These are phyloP conservation scores for Porphyra umbilicalis DNA, from an alignment of 31 red algal species.

Conservation along the genomic window DNA sequence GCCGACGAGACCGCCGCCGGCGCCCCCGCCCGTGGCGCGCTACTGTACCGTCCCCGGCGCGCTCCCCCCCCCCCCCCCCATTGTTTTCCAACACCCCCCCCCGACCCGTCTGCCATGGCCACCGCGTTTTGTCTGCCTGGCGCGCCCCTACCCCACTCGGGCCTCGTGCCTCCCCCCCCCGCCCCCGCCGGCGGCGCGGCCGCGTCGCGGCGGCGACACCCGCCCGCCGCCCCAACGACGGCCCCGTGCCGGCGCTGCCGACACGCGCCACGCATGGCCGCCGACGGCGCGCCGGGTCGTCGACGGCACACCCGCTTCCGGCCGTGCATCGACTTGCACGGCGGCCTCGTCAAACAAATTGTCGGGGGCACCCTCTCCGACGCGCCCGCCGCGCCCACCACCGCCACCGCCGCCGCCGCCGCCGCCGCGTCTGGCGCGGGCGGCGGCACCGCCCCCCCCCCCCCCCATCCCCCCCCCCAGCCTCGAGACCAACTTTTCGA, in stretches of 20 bases:
- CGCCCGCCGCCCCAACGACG: background rate
- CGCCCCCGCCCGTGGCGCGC: too few relatives aligned
- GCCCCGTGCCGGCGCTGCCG: background rate
- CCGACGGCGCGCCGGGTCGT: too few relatives aligned
- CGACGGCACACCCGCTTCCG: slow-evolving; percentile 49
- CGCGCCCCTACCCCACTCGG: background rate
- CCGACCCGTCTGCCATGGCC: background rate
- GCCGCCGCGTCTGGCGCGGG: slow-evolving; percentile 47
- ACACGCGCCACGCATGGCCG: too few relatives aligned
- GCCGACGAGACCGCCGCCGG: too few relatives aligned
- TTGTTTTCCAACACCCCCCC: background rate
- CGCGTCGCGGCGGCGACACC: background rate
- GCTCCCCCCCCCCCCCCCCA: background rate
- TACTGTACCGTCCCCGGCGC: background rate
- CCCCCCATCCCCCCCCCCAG: too few relatives aligned
- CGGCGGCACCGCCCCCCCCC: slow-evolving; percentile 37
- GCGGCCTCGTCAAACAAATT: slow-evolving; percentile 88
- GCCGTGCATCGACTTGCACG: slow-evolving; percentile 96
- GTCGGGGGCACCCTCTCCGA: slow-evolving; percentile 78
- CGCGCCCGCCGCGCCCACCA: slow-evolving; percentile 3
- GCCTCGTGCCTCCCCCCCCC: background rate
- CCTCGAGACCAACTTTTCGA: slow-evolving; percentile 77
- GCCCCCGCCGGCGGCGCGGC: background rate
- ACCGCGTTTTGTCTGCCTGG: background rate
- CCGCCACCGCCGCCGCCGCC: slow-evolving; percentile 64